These are phyloP conservation scores for Hymenoscyphus infarciens DNA, from an alignment of 2,329 filamentous ascomycete genomes.

Conservation along the genomic window DNA sequence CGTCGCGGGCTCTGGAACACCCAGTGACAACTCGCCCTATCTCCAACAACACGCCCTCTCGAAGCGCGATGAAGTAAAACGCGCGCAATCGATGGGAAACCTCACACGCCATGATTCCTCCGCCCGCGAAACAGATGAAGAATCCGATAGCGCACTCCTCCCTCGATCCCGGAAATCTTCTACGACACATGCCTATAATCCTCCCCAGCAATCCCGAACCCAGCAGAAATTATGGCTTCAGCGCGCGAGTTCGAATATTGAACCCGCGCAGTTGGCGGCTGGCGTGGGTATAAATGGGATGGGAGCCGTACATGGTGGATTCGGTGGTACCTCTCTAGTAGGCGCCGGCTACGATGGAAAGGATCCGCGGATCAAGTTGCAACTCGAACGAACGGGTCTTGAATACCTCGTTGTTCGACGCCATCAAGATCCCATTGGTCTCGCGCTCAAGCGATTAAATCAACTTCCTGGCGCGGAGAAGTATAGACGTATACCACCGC, in stretches of 20 bases:
- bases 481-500: constrained; percentile 45
- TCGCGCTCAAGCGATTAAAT: constrained; percentile 54
- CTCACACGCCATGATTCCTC: constrained; percentile 22
- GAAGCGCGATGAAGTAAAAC: constrained; percentile 27
- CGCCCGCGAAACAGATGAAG: constrained; percentile 36
- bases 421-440: constrained; percentile 66
- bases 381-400: constrained; percentile 66
- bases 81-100: constrained; percentile 34
- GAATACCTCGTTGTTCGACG: constrained; percentile 72
- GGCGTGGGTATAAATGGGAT: constrained; percentile 36
- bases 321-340: constrained; percentile 29
- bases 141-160: constrained; percentile 42
- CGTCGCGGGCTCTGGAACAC: constrained; percentile 49
- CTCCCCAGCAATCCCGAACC: constrained; percentile 56
- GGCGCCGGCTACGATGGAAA: constrained; percentile 54
- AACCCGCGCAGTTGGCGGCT: constrained; percentile 52
- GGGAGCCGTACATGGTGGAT: constrained; percentile 25
- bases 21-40: constrained; percentile 45
- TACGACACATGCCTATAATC: constrained; percentile 26
- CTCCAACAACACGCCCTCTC: constrained; percentile 42
- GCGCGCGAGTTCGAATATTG: constrained; percentile 67
- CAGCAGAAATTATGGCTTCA: constrained; percentile 75
- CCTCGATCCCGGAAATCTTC: constrained; percentile 38
- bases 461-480: constrained; percentile 51
- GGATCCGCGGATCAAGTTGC: constrained; percentile 61